Base-by-base conservation (phyloP, 2,329 filamentous ascomycete genomes). In the Fusarium setosum region DNA sequence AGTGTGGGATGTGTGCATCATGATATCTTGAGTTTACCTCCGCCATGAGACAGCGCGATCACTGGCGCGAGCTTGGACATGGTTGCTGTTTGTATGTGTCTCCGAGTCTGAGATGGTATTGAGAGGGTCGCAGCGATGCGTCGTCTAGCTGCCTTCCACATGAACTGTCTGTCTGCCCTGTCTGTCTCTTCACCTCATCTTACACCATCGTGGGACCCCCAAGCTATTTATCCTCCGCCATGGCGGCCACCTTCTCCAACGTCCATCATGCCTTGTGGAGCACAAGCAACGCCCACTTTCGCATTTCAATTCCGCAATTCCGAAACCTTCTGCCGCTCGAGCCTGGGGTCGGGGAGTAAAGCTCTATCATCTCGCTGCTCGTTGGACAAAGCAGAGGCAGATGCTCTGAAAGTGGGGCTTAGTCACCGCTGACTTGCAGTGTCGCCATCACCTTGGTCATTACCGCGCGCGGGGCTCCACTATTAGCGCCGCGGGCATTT, bases 41-140 rank as follows among this genome's bases (percentile, higher is more conserved):
- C 82, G 35, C 82, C 82, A 63, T 84, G 82, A n/a, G 82, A 82
- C 18, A 84, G 74, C n/a, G 80, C 81, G 67, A 84, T 74, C 10
- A 83, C 79, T 12, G 82, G 80, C 8, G 75, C 82, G 47, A 82
- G 70, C 32, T 71, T 70, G 17, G 77, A 61, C 81, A 83, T 83
- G 20, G 56, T 75, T 57, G 53, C 26, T 17, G 53, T 53, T 12
- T 60, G 50, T 47, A 21, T 29, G 3, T 56, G 56, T 47, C 23
- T 47, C 18, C 53, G 49, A 20, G 38, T 40, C 45, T 37, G n/a
- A 40, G 42, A 47, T 23, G 47, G 23, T 26, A 5, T 41, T 52
- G n/a, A 38, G 35, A 60, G 5, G 18, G 47, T 41, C 15, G 35
- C 13, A 7, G 56, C 21, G 6, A 68, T 34, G 34, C 35, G 53